Base-by-base conservation (phyloP, 2,329 filamentous ascomycete species). In the Biscogniauxia mediterranea region DNA sequence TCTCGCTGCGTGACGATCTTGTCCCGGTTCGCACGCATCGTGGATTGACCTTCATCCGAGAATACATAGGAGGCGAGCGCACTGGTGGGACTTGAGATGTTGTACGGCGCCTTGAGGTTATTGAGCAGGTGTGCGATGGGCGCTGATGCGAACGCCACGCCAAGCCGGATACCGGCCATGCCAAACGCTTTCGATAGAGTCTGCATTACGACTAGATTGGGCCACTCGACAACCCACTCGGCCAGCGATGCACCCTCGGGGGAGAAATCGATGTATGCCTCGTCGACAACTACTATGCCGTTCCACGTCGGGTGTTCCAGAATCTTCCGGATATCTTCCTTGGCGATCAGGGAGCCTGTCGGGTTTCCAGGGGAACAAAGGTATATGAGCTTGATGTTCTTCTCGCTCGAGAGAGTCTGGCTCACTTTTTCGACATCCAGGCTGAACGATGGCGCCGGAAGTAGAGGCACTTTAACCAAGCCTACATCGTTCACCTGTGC, bases 121-220 rank as follows among this genome's bases (percentile, higher is more conserved):
- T 99, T 99, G 59, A 99, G 83, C 13, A 99, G 81, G 17, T 79
- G 77, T 1, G 94, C 93, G 64, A 99, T 89, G 5, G 87, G 83
- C 0, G 87, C 82, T 9, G 87, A 85, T 5, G 91, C 85, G 74
- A 97, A 99, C 0, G 92, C 92, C 7, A 88, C 91, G 54, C 95
- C 95, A 1, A 99, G 83, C 17, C 95, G 85, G 73, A 99, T 97
- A 56, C 94, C 95, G 3, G 95, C 95, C 72, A 99, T 85, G 26
- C 95, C 95, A 73, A 99, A 99, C 0, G 93, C 95, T 77, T 99
- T 99, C 71, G 91, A 96, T n/a, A 98, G 83, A 1, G 95, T 99
- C 81, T 99, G 95, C 91, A 98, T 92, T 60, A 99, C 93, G 19
- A 97, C 93, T 25, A 99, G 82, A 76, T 99, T 99, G 56, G 94